Evolutionary conservation across 768 basidiomycete species (phyloP).

Genomic region (Mycena crocata): DNA sequence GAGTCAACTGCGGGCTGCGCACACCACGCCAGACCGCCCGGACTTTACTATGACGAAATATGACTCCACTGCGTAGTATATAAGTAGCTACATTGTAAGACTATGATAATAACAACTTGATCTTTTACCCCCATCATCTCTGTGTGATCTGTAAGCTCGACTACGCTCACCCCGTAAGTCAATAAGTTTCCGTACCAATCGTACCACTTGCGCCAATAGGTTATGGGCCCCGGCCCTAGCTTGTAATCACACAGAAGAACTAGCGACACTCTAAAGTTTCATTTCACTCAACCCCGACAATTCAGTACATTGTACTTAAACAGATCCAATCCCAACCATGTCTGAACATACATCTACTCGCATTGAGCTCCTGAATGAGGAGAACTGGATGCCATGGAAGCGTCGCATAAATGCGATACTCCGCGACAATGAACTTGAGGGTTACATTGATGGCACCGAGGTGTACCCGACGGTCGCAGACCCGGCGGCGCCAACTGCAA

Average conservation of each 20-base stretch:
- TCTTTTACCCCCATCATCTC: too few relatives aligned
- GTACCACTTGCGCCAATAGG: conserved; percentile 10
- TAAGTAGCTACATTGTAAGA: too few relatives aligned
- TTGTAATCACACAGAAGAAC: conserved; percentile 7
- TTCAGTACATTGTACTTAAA: not conserved
- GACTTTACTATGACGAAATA: too few relatives aligned
- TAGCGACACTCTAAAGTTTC: not conserved
- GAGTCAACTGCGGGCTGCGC: too few relatives aligned
- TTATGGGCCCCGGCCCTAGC: conserved; percentile 6
- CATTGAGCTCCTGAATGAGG: conserved; percentile 21
- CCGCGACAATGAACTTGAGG: conserved; percentile 11
- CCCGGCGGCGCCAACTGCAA: conserved; percentile 5
- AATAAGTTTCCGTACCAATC: too few relatives aligned
- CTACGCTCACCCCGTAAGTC: too few relatives aligned
- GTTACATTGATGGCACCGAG: conserved; percentile 6
- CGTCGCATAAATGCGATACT: conserved; percentile 9
- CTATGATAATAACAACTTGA: too few relatives aligned
- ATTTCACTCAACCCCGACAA: not conserved
- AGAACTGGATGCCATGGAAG: conserved; percentile 20
- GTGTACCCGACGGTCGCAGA: not conserved
- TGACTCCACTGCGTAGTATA: too few relatives aligned
- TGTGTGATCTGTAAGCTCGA: too few relatives aligned
- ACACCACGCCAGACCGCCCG: too few relatives aligned
- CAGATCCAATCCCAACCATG: not conserved
- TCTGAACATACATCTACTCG: conserved; percentile 8